phyloP scores from a whole-genome alignment of 1,284 basidiomycete species.

The Cutaneotrichosporon curvatum region DNA sequence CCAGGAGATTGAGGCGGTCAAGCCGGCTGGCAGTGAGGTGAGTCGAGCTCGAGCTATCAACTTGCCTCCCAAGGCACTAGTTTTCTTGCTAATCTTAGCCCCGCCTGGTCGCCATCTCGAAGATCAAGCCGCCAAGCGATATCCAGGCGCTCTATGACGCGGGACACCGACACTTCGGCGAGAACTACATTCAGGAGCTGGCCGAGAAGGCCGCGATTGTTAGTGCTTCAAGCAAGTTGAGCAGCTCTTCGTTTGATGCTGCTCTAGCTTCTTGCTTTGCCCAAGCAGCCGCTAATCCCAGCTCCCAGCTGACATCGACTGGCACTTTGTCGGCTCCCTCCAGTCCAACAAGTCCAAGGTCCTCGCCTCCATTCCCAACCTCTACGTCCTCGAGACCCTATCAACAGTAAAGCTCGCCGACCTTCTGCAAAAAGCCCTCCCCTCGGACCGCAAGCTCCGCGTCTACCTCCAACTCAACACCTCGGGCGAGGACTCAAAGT shows the following conservation, averaged over 20 bases:
- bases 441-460: conserved; percentile 51
- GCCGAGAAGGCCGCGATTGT: conserved; percentile 78
- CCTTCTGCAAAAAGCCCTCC: conserved; percentile 69
- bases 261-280: not conserved
- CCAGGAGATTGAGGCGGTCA: conserved; percentile 28
- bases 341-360: conserved; percentile 93
- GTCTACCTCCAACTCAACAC: conserved; percentile 92
- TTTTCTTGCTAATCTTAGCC: conserved; percentile 27
- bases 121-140: conserved; percentile 84
- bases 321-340: conserved; percentile 95
- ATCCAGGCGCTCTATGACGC: conserved; percentile 71
- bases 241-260: not conserved
- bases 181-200: conserved; percentile 95
- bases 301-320: conserved; percentile 76
- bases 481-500: conserved; percentile 81
- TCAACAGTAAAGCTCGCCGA: conserved; percentile 77
- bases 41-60: not conserved
- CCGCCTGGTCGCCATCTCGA: conserved; percentile 82
- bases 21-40: not conserved
- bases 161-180: conserved; percentile 86
- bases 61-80: not conserved
- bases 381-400: conserved; percentile 85
- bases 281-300: conserved; percentile 40
- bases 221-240: conserved; percentile 45
- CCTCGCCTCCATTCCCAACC: conserved; percentile 80